These are phyloP conservation scores for Talaromyces sp. DNA, from an alignment of 2,329 filamentous ascomycete species.

Conservation along the genomic window DNA sequence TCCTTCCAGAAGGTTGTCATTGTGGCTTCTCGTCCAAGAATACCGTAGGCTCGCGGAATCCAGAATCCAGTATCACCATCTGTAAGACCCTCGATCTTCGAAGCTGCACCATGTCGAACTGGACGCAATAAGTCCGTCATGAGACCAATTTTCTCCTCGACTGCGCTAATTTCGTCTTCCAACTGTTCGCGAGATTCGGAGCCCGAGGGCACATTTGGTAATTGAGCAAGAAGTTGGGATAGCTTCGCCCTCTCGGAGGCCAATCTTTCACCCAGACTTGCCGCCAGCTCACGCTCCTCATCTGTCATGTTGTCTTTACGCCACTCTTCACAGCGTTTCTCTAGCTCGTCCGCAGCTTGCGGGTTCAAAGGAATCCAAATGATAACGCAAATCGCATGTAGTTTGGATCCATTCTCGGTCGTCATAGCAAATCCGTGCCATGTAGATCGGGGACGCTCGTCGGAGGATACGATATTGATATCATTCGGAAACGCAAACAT, in stretches of 20 bases:
- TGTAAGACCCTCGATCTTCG: conserved; percentile 95
- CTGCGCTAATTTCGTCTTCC: conserved; percentile 91
- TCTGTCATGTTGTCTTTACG: conserved; percentile 94
- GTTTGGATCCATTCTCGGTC: conserved; percentile 82
- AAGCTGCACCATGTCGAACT: conserved; percentile 88
- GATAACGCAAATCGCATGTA: conserved; percentile 89
- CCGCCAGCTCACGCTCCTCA: conserved; percentile 90
- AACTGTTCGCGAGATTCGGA: conserved; percentile 78
- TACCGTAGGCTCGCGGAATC: conserved; percentile 91
- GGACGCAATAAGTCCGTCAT: conserved; percentile 97
- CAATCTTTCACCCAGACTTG: conserved; percentile 84
- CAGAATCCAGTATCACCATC: conserved; percentile 94
- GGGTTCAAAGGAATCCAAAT: conserved; percentile 88
- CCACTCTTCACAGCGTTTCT: conserved; percentile 79
- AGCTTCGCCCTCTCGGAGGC: conserved; percentile 86
- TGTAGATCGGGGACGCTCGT: conserved; percentile 90
- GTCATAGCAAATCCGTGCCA: conserved; percentile 99
- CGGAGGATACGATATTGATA: conserved; percentile 92
- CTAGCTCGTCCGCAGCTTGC: conserved; percentile 76
- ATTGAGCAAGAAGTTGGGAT: conserved; percentile 79
- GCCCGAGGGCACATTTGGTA: conserved; percentile 79
- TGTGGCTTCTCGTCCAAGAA: conserved; percentile 80
- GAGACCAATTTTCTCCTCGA: conserved; percentile 94
- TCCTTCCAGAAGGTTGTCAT: conserved; percentile 97
- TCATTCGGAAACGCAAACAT: conserved; percentile 99